Conservation (phyloP, 345 rosid species). For the Boechera retrofracta region DNA sequence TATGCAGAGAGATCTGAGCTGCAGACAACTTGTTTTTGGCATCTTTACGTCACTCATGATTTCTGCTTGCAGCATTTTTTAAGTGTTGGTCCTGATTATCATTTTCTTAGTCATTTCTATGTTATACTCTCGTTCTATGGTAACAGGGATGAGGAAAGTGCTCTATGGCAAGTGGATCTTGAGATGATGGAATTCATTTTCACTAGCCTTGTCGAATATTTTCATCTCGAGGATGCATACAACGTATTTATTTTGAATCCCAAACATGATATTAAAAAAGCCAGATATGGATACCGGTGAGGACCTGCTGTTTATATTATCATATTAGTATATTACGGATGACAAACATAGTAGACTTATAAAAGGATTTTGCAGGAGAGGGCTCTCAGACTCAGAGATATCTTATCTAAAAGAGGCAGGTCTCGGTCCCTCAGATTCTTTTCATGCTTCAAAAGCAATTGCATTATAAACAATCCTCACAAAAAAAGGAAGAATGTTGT, state of each 20-base stretch:
- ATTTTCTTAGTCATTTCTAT: slow-evolving; percentile 31
- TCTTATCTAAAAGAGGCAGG: slow-evolving; percentile 80
- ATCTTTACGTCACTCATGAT: slow-evolving; percentile 11
- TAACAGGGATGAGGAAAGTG: slow-evolving; percentile 66
- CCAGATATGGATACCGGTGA: slow-evolving; percentile 92
- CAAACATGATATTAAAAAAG: slow-evolving; percentile 52
- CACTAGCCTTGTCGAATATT: slow-evolving; percentile 85
- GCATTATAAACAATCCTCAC: neutral
- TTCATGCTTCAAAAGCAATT: neutral
- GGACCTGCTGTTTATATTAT: slow-evolving; percentile 33
- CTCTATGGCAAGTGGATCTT: slow-evolving; percentile 85
- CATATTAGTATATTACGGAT: neutral
- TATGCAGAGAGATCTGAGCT: slow-evolving; percentile 12
- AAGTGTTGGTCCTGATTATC: slow-evolving; percentile 25
- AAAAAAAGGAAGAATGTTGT: neutral
- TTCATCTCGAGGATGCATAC: slow-evolving; percentile 86
- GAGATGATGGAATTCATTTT: slow-evolving; percentile 87
- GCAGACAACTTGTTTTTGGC: slow-evolving; percentile 28
- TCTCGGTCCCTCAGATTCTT: slow-evolving; percentile 16
- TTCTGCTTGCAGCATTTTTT: slow-evolving; percentile 3
- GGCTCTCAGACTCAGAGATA: slow-evolving; percentile 88
- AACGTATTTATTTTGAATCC: slow-evolving; percentile 90
- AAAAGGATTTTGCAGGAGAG: slow-evolving; percentile 70
- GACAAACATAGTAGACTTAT: slow-evolving; percentile 33
- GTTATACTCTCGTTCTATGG: slow-evolving; percentile 22